phyloP scores from a whole-genome alignment of 306 rosid species.

The Acacia melanoxylon region DNA sequence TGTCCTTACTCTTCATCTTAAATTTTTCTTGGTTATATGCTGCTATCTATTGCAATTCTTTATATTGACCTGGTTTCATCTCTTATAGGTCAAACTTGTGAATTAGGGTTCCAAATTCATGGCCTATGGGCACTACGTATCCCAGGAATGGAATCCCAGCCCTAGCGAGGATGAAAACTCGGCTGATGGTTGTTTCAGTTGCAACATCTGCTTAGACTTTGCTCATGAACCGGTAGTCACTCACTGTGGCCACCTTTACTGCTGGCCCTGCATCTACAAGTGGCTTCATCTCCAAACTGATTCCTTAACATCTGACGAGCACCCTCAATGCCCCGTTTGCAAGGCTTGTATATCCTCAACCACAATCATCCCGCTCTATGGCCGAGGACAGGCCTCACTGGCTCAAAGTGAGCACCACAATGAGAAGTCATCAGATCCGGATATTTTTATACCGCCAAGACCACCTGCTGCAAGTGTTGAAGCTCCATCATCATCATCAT shows the following conservation, averaged over 20 bases:
- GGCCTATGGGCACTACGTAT: constrained; percentile 57
- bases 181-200: constrained; percentile 59
- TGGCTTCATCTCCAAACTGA: constrained; percentile 82
- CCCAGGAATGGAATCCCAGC: constrained; percentile 30
- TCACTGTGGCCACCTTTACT: constrained; percentile 88
- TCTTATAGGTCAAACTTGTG: constrained; percentile 22
- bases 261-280: constrained; percentile 96
- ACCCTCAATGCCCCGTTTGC: constrained; percentile 92
- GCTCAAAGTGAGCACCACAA: constrained; percentile 25
- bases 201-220: constrained; percentile 88
- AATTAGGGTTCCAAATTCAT: constrained; percentile 37
- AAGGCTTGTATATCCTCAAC: constrained; percentile 76
- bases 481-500: constrained; percentile 20
- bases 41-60: not conserved
- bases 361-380: constrained; percentile 84
- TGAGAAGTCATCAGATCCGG: constrained; percentile 36
- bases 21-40: not conserved
- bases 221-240: constrained; percentile 86
- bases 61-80: constrained; percentile 32
- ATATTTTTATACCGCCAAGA: constrained; percentile 66
- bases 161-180: constrained; percentile 46
- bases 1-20: not conserved
- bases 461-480: constrained; percentile 66
- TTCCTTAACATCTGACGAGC: constrained; percentile 72
- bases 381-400: constrained; percentile 52